Conservation (phyloP, 2,329 filamentous ascomycete genomes). For the Fusarium sp. region DNA sequence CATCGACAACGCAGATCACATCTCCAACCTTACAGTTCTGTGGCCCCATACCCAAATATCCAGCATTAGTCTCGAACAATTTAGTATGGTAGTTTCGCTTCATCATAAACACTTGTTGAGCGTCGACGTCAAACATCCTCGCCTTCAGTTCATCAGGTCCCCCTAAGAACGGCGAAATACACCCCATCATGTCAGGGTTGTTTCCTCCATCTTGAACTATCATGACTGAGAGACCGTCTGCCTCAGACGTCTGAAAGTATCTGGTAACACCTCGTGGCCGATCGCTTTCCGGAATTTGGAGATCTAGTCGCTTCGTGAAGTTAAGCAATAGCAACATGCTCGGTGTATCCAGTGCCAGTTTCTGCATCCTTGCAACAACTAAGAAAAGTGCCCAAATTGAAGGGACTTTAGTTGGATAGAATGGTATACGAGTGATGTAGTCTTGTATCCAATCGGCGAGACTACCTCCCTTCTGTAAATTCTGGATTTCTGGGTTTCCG, state of each 20-base stretch:
- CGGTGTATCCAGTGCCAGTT: background rate
- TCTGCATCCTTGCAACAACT: background rate
- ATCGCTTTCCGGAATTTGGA: background rate
- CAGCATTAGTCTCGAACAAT: background rate
- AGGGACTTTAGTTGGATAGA: background rate
- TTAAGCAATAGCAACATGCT: background rate
- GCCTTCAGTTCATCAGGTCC: background rate
- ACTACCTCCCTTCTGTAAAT: background rate
- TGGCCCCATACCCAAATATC: background rate
- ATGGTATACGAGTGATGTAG: background rate
- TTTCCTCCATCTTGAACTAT: background rate
- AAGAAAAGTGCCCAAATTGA: background rate
- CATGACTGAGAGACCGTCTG: background rate
- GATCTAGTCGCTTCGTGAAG: background rate
- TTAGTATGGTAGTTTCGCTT: background rate
- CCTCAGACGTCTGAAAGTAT: background rate
- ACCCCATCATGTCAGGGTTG: background rate
- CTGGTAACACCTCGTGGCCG: background rate
- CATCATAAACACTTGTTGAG: background rate
- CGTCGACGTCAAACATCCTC: background rate
- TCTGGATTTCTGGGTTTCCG: background rate
- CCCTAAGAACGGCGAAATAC: background rate
- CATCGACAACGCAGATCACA: background rate
- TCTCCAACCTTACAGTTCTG: background rate
- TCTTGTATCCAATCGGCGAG: background rate